Evolutionary conservation across 2,329 filamentous ascomycete genomes (phyloP).

Genomic region (Geosmithia flava): DNA sequence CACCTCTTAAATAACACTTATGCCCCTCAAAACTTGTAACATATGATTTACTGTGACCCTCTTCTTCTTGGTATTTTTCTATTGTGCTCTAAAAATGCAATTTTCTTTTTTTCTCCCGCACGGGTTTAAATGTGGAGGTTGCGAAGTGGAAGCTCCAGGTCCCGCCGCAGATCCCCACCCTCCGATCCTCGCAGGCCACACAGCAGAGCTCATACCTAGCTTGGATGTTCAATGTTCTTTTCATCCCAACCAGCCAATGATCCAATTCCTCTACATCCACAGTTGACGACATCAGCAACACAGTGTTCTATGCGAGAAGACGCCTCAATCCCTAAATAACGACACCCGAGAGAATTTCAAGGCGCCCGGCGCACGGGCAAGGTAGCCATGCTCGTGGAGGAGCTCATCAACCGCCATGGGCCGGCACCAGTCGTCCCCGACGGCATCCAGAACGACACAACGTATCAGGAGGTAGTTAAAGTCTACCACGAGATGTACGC

Average conservation of each 20-base stretch:
- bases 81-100: too few relatives aligned
- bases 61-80: too few relatives aligned
- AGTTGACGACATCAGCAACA: not conserved
- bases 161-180: not conserved
- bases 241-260: too few relatives aligned
- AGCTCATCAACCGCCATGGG: conserved; percentile 54
- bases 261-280: too few relatives aligned
- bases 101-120: too few relatives aligned
- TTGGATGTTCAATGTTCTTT: too few relatives aligned
- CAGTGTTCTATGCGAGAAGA: not conserved
- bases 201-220: not conserved
- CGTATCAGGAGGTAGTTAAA: conserved; percentile 54
- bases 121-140: not conserved
- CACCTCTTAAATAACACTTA: too few relatives aligned
- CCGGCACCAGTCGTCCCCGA: conserved; percentile 42
- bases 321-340: not conserved
- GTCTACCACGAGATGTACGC: conserved; percentile 69
- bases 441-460: conserved; percentile 36
- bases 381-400: conserved; percentile 51
- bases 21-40: too few relatives aligned
- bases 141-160: not conserved
- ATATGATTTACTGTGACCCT: too few relatives aligned
- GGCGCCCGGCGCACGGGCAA: too few relatives aligned
- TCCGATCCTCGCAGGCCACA: not conserved
- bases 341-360: not conserved